A percentile compares a stretch with the other conserved stretches of the same genome.
Conservation (phyloP, 768 basidiomycete species). For the Suillus americanus region DNA sequence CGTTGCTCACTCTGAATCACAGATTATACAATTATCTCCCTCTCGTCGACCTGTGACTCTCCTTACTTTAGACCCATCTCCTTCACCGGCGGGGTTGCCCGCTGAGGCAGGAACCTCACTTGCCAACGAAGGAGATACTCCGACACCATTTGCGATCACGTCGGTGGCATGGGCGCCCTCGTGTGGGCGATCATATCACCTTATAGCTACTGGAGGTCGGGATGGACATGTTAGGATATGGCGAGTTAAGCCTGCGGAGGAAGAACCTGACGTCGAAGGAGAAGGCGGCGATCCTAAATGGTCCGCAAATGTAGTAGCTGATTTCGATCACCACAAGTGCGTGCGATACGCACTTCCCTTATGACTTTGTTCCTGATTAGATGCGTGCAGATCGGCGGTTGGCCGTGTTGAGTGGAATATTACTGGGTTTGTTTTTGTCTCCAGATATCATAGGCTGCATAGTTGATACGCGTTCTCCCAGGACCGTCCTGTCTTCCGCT, state of each 20-base stretch:
- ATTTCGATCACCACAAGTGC: constrained; percentile 85
- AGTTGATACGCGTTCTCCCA: constrained; percentile 27
- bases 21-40: constrained; percentile 76
- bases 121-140: constrained; percentile 33
- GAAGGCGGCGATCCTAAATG: constrained; percentile 49
- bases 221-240: constrained; percentile 92
- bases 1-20: constrained; percentile 7
- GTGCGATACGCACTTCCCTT: constrained; percentile 17
- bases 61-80: constrained; percentile 52
- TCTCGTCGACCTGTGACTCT: constrained; percentile 67
- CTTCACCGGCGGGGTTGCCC: constrained; percentile 23
- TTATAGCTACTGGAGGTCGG: constrained; percentile 85
- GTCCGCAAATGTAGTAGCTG: constrained; percentile 75
- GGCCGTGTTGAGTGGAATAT: constrained; percentile 95
- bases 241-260: constrained; percentile 68
- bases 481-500: constrained; percentile 79
- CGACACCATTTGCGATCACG: constrained; percentile 64
- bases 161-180: constrained; percentile 93
- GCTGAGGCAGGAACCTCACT: constrained; percentile 22
- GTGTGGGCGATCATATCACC: constrained; percentile 91
- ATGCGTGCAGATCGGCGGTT: constrained; percentile 57
- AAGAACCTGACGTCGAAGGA: constrained; percentile 42
- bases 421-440: constrained; percentile 54
- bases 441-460: constrained; percentile 1
- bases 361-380: constrained; percentile 9